Conservation (phyloP, 495 filamentous ascomycete species). For the Neurospora tetrasperma region DNA sequence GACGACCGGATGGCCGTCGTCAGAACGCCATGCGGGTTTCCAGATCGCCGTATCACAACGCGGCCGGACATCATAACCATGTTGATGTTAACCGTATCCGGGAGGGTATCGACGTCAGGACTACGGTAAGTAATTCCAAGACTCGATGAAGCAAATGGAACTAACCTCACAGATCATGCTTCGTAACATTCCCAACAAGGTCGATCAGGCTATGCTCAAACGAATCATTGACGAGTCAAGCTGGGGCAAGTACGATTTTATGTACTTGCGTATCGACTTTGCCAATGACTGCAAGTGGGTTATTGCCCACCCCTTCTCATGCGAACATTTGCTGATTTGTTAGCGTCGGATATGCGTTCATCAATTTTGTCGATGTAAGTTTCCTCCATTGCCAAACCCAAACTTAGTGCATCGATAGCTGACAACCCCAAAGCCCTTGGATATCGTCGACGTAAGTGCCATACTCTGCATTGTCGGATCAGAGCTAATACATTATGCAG, state of each 20-base stretch:
- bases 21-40: constrained; percentile 32
- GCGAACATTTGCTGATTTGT: constrained; percentile 16
- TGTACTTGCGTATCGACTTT: constrained; percentile 92
- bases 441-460: constrained; percentile 59
- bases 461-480: background rate
- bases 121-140: constrained; percentile 45
- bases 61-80: constrained; percentile 48
- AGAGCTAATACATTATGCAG: constrained; percentile 37
- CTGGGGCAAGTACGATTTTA: constrained; percentile 79
- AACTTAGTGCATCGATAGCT: constrained; percentile 8
- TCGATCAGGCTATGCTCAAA: constrained; percentile 73
- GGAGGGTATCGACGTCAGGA: constrained; percentile 58
- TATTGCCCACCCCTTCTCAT: background rate
- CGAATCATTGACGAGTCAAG: constrained; percentile 67
- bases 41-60: constrained; percentile 31
- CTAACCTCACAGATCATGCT: constrained; percentile 71
- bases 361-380: constrained; percentile 81
- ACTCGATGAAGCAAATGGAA: background rate
- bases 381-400: background rate
- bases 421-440: constrained; percentile 45
- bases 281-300: constrained; percentile 81
- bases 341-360: constrained; percentile 96
- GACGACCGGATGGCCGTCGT: constrained; percentile 24
- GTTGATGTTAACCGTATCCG: constrained; percentile 58
- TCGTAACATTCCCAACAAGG: constrained; percentile 88